Evolutionary conservation across 2,329 filamentous ascomycete genomes (phyloP), one percentile per base, ranked within the genome.

Genomic region (Cytospora paraplurivora): DNA sequence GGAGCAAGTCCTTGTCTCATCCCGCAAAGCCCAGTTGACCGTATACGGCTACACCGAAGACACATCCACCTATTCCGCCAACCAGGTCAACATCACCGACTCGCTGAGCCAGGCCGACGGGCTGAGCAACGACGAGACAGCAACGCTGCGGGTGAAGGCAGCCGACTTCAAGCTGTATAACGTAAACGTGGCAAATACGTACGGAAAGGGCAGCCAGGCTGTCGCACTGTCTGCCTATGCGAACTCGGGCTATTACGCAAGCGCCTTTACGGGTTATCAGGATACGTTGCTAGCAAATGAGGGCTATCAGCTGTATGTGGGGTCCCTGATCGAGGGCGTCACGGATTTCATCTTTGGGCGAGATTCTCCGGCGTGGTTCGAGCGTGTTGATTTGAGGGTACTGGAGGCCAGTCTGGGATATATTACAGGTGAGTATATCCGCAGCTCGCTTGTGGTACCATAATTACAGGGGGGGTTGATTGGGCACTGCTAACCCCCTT

Each of bases 151-250:
- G 11, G 76, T 80, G 33, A 75, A 77, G 68, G 78, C 82, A 0
- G 70, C 73, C 6, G 79, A 83, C 68, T 79, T 88, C 64, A 83
- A 82, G 68, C 74, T 88, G 19, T 89, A 89, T 76, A 89, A 89
- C 67, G 77, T 89, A 71, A 85, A 82, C 60, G 73, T 82, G 12
- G 73, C 74, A 13, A 83, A 82, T 67, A 75, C 74, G 0, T 79
- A 78, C 59, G 81, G 81, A n/a, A 64, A 77, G 66, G 79, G 79
- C 0, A 76, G 73, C 62, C 80, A 82, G 67, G 80, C 80, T 38
- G 74, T 82, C 19, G 81, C 81, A 4, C 67, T 83, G 15, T 77
- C 76, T 19, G 78, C 79, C 0, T 77, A 79, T 58, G 73, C 73
- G 8, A 71, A 77, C 62, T 76, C 77, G 60, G 81, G 79, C 5